Conservation (phyloP, 441 rosid species). For the Gossypium gossypioides region DNA sequence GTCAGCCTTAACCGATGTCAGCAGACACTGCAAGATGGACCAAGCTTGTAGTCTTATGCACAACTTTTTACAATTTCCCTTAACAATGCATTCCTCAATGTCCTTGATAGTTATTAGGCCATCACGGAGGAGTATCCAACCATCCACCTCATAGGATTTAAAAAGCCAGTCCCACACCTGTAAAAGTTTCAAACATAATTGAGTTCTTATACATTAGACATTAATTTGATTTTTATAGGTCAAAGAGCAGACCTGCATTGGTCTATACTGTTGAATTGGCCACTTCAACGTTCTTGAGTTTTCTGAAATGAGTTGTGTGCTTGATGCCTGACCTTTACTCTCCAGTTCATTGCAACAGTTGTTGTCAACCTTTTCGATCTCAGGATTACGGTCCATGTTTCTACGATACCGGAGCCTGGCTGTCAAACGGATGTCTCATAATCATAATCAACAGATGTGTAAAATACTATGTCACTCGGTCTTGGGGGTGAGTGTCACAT, state of each 20-base stretch:
- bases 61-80: conserved; percentile 11
- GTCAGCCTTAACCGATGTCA: conserved; percentile 54
- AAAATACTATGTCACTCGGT: not conserved
- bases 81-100: conserved; percentile 51
- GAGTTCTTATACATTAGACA: not conserved
- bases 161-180: conserved; percentile 93
- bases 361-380: conserved; percentile 25
- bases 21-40: conserved; percentile 64
- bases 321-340: conserved; percentile 36
- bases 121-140: conserved; percentile 52
- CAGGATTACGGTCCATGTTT: conserved; percentile 24
- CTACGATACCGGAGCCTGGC: conserved; percentile 73
- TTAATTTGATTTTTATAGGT: not conserved
- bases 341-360: conserved; percentile 22
- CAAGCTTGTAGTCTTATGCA: conserved; percentile 45
- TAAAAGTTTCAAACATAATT: not conserved
- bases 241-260: conserved; percentile 45
- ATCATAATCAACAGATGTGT: conserved; percentile 10
- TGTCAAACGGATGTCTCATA: conserved; percentile 28
- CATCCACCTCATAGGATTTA: conserved; percentile 72
- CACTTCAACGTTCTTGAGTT: conserved; percentile 46
- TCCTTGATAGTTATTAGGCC: conserved; percentile 51
- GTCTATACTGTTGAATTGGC: conserved; percentile 51
- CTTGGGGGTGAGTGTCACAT: not conserved
- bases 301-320: conserved; percentile 40